Evolutionary conservation across 2,329 filamentous ascomycete species (phyloP), one percentile per base, ranked within the genome.

Genomic region (Akanthomyces lecanii): DNA sequence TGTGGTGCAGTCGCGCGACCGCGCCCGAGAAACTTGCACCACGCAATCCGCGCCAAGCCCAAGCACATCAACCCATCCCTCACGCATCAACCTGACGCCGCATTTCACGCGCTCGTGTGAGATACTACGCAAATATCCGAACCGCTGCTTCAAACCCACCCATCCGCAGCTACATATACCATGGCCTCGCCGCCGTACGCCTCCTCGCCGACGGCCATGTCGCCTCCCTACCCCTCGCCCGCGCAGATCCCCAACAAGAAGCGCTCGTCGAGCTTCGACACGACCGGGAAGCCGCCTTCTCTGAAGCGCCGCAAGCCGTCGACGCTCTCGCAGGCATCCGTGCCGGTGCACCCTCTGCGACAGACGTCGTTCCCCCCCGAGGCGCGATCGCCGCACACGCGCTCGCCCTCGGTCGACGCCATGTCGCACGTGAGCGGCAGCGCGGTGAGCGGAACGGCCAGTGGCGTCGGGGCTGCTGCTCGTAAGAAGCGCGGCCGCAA

Each of bases 341-440:
- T 71, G 18, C 83, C 84, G 1, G 79, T 83, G 0, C 89, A 91
- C 67, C 89, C 89, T 1, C 84, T 95, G 1, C 89, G 91, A 45
- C 89, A 92, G 71, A 93, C 91, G 5, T 92, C 90, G 0, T 95
- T 92, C 71, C 89, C 90, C 0, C 89, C 90, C 30, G 88, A 85
- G 61, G 75, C 75, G 40, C 75, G 79, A 25, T 85, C 84, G 2
- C 81, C 84, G 0, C 82, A 82, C 47, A 80, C 80, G 21, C 84
- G 88, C 18, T 90, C 88, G 0, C 89, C 89, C 0, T 89, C 86
- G 1, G 79, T 87, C 57, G 88, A 90, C 63, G 81, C 77, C 10
- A 77, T 79, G 62, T 87, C 83, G 44, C 78, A 86, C 51, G 82
- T 87, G 18, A 86, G 85, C 65, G 87, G 85, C 38, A 87, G 85